Conservation (phyloP, 345 rosid genomes). For the Hypericum perforatum region DNA sequence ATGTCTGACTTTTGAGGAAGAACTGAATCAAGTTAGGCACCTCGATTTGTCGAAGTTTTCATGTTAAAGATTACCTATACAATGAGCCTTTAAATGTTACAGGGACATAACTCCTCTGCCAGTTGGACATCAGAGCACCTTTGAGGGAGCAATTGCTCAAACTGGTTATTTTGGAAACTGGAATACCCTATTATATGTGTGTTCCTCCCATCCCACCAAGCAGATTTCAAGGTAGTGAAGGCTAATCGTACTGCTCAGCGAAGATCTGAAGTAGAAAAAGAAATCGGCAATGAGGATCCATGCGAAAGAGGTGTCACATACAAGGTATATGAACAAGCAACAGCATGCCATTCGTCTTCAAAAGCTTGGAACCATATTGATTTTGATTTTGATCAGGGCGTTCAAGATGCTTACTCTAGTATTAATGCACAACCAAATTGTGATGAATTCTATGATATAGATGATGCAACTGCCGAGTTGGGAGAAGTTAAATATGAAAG, state of each 20-base stretch:
- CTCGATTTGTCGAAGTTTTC: not conserved
- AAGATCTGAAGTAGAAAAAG: constrained; percentile 18
- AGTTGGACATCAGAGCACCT: constrained; percentile 51
- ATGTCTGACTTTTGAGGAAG: too few species aligned
- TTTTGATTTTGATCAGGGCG: constrained; percentile 56
- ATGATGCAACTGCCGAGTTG: constrained; percentile 33
- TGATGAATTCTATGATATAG: constrained; percentile 60
- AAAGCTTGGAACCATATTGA: constrained; percentile 21
- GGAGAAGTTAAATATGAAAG: constrained; percentile 20
- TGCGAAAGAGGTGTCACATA: constrained; percentile 36
- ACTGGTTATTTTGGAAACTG: constrained; percentile 36
- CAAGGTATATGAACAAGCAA: constrained; percentile 11
- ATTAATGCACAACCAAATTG: constrained; percentile 60
- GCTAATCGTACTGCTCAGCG: constrained; percentile 11
- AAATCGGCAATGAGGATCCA: constrained; percentile 19
- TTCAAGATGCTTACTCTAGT: constrained; percentile 56
- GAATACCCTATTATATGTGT: constrained; percentile 88
- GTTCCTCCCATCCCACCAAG: constrained; percentile 56
- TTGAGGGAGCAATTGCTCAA: constrained; percentile 53
- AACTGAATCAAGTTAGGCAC: too few species aligned
- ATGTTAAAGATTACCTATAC: not conserved
- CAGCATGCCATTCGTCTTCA: constrained; percentile 6
- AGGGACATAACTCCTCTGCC: constrained; percentile 56
- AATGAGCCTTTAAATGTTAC: constrained; percentile 12
- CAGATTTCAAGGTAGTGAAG: constrained; percentile 51